Evolutionary conservation across 805 yeast species (phyloP).

Genomic region (Lachancea cidri): DNA sequence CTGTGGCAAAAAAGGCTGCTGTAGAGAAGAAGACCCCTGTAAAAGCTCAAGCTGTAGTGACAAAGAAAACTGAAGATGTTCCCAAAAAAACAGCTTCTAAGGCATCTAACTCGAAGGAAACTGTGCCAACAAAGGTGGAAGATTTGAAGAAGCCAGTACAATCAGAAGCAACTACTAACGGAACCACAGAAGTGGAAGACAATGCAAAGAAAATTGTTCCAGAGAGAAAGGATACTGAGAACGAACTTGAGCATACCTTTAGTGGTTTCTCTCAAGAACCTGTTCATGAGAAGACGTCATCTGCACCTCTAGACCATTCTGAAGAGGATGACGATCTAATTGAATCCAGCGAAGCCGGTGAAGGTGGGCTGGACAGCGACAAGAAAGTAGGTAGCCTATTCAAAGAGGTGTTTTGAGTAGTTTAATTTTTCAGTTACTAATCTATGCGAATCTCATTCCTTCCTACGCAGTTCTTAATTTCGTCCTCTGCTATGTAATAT

Average conservation of each 20-base stretch:
- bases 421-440: background rate
- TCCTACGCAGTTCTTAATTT: background rate
- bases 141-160: too few relatives aligned
- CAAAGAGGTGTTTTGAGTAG: conserved; percentile 24
- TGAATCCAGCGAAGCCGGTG: conserved; percentile 12
- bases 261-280: conserved; percentile 29
- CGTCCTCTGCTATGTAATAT: background rate
- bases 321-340: conserved; percentile 14
- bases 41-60: too few relatives aligned
- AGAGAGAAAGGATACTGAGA: background rate
- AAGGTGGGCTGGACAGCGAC: conserved; percentile 7
- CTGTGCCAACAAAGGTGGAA: too few relatives aligned
- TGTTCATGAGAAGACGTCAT: conserved; percentile 1
- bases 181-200: background rate
- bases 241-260: conserved; percentile 18
- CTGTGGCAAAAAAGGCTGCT: too few relatives aligned
- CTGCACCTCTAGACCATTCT: conserved; percentile 9
- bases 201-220: background rate
- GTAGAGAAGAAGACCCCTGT: too few relatives aligned
- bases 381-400: conserved; percentile 20
- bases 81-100: too few relatives aligned
- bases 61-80: too few relatives aligned
- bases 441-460: too few relatives aligned
- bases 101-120: too few relatives aligned
- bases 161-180: too few relatives aligned